Conservation (phyloP, 331 rosid species). For the Quercus phellos region DNA sequence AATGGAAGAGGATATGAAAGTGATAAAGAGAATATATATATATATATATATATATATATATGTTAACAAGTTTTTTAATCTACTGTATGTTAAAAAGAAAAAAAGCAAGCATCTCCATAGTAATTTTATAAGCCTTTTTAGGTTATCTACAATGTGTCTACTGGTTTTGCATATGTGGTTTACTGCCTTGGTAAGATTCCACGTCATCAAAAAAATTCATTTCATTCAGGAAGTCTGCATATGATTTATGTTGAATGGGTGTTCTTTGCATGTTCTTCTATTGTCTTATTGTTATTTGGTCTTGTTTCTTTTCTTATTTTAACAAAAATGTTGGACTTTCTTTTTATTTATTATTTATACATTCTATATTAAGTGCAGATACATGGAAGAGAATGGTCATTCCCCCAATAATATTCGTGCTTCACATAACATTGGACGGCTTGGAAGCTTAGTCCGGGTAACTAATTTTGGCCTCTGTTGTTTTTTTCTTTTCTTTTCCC, state of each 20-base stretch:
- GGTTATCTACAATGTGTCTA: not conserved
- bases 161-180: not conserved
- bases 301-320: not conserved
- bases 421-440: constrained; percentile 75
- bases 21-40: no score
- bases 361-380: constrained; percentile 44
- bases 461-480: not conserved
- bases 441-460: constrained; percentile 82
- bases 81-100: not conserved
- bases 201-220: not conserved
- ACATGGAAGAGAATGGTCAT: constrained; percentile 77
- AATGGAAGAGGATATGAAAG: no score
- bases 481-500: not conserved
- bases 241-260: not conserved
- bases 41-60: no score
- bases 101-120: not conserved
- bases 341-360: not conserved
- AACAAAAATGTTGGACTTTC: not conserved
- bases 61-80: no score
- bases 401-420: constrained; percentile 73
- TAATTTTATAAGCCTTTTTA: not conserved
- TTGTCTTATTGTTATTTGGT: not conserved
- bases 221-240: not conserved
- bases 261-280: not conserved
- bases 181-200: no score